Evolutionary conservation across 179 eudicot genomes (phyloP).

Genomic region (Drosera spatulata): DNA sequence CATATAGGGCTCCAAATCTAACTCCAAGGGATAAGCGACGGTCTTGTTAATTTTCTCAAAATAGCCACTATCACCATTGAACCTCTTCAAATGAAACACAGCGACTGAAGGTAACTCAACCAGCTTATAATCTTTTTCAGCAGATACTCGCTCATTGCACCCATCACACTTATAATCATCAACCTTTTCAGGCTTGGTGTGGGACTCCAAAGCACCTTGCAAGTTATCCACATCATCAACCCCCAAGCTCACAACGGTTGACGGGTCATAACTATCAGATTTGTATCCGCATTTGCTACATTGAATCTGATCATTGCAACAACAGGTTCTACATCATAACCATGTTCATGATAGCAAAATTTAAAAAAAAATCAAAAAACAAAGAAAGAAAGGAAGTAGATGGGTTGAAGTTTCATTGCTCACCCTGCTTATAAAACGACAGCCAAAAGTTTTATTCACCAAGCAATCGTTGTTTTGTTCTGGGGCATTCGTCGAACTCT

Average conservation of each 20-base stretch:
- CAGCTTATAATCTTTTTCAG: slow-evolving; percentile 73
- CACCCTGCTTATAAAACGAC: slow-evolving; percentile 84
- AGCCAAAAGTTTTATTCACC: slow-evolving; percentile 77
- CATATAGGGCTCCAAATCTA: slow-evolving; percentile 56
- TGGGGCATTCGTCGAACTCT: slow-evolving; percentile 5
- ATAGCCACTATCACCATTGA: slow-evolving; percentile 55
- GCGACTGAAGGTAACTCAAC: slow-evolving; percentile 66
- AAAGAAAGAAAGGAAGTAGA: background rate
- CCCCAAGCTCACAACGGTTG: slow-evolving; percentile 78
- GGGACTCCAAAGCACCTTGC: slow-evolving; percentile 58
- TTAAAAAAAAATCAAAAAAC: background rate
- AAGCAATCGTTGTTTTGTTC: slow-evolving; percentile 23
- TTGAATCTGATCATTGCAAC: slow-evolving; percentile 32
- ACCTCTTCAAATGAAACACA: slow-evolving; percentile 81
- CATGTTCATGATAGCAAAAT: background rate
- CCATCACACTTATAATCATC: slow-evolving; percentile 66
- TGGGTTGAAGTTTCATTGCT: slow-evolving; percentile 6
- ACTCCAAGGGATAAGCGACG: slow-evolving; percentile 61
- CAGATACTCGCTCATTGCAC: slow-evolving; percentile 62
- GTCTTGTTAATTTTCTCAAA: slow-evolving; percentile 67
- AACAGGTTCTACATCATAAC: background rate
- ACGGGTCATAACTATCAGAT: slow-evolving; percentile 69
- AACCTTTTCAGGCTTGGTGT: slow-evolving; percentile 76
- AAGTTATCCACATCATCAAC: slow-evolving; percentile 56
- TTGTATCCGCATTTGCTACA: slow-evolving; percentile 73